phyloP scores from a whole-genome alignment of 129 eudicot genomes.

The Tagetes patula region DNA sequence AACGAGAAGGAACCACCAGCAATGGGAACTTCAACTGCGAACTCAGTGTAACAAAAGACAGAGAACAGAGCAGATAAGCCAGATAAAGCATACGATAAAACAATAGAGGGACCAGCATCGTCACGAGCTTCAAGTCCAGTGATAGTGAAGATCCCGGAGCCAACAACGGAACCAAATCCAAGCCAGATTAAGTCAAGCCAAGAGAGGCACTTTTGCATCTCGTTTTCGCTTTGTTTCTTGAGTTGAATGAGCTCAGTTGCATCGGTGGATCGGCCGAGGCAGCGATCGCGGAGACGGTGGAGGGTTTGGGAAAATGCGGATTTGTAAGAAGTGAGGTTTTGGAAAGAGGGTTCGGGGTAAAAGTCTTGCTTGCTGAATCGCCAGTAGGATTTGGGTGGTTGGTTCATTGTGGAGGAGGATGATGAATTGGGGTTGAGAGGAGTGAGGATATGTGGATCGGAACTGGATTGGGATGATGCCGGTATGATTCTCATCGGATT shows the following conservation, averaged over 20 bases:
- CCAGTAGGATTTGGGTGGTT: constrained; percentile 54
- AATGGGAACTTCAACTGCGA: constrained; percentile 75
- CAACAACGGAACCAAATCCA: constrained; percentile 80
- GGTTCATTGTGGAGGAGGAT: constrained; percentile 25
- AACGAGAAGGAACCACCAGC: constrained; percentile 87
- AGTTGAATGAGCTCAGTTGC: constrained; percentile 45
- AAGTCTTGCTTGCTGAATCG: constrained; percentile 70
- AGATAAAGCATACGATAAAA: constrained; percentile 60
- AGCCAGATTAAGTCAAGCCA: constrained; percentile 90
- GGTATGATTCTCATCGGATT: constrained; percentile 15
- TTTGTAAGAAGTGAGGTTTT: constrained; percentile 44
- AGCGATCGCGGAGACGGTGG: constrained; percentile 59
- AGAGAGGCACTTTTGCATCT: constrained; percentile 57
- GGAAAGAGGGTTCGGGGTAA: constrained; percentile 74
- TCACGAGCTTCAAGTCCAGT: constrained; percentile 73
- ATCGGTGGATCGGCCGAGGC: constrained; percentile 68
- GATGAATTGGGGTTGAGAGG: constrained; percentile 28
- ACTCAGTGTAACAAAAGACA: constrained; percentile 81
- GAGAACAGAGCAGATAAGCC: constrained; percentile 76
- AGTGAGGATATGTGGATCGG: constrained; percentile 7
- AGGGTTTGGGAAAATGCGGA: constrained; percentile 50
- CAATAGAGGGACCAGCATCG: constrained; percentile 77
- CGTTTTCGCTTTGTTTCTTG: constrained; percentile 58
- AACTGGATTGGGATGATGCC: constrained; percentile 2
- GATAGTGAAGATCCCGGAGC: constrained; percentile 74